Percentiles rank a stretch among this genome's conserved stretches.
Evolutionary conservation across 352 stramenopile genomes (phyloP).

Genomic region (Globisporangium recalcitrans): DNA sequence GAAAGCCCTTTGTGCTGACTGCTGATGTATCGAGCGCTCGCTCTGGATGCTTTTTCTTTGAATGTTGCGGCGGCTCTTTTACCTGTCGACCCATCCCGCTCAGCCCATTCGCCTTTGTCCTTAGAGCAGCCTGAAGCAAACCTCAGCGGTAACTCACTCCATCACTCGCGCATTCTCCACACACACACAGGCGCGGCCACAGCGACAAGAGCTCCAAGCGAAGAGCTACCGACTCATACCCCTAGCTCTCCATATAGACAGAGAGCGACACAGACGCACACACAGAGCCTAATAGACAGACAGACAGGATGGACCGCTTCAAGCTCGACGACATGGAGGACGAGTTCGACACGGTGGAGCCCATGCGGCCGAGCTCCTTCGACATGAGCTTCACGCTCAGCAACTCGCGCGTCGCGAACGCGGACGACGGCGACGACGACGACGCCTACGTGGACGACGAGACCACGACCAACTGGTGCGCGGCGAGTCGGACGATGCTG

Average conservation of each 20-base stretch:
- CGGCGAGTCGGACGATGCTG: slow-evolving; percentile 13
- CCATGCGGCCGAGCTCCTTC: slow-evolving; percentile 84
- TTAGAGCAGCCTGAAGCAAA: too few relatives aligned
- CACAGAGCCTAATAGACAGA: background rate
- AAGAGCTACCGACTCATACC: background rate
- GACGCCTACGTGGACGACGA: slow-evolving; percentile 20
- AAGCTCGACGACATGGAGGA: slow-evolving; percentile 72
- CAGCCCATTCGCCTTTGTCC: background rate
- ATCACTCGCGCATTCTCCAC: slow-evolving; percentile 6
- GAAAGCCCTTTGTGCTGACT: background rate
- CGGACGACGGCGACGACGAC: slow-evolving; percentile 20
- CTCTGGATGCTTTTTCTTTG: background rate
- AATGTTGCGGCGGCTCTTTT: background rate
- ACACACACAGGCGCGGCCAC: background rate
- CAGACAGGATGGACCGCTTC: slow-evolving; percentile 73
- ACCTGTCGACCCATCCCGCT: background rate
- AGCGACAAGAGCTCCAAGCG: background rate
- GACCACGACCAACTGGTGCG: slow-evolving; percentile 18
- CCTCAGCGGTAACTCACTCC: too few relatives aligned
- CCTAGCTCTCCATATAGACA: background rate
- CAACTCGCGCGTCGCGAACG: slow-evolving; percentile 32
- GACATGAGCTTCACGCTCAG: slow-evolving; percentile 84
- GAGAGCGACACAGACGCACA: background rate
- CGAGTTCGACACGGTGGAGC: slow-evolving; percentile 77
- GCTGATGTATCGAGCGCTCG: background rate